Conservation (phyloP, 2,329 filamentous ascomycete genomes). For the Aspergillus proliferans region DNA sequence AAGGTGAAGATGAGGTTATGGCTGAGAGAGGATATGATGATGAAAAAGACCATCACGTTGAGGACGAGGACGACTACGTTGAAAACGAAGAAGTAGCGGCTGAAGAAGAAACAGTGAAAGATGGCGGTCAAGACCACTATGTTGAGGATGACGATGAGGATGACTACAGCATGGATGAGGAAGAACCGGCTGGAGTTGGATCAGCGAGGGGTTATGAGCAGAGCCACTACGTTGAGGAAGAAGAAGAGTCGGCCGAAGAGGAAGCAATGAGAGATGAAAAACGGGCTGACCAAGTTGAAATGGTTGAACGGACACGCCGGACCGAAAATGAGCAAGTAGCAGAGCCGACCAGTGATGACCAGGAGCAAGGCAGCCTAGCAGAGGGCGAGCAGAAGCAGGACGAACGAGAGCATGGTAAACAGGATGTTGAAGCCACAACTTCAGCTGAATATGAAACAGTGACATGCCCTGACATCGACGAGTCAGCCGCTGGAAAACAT, state of each 20-base stretch:
- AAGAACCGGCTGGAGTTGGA: background rate
- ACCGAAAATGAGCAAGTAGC: background rate
- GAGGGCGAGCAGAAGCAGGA: slow-evolving; percentile 1
- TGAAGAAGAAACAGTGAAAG: background rate
- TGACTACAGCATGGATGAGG: background rate
- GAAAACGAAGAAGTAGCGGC: background rate
- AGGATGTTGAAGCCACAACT: slow-evolving; percentile 3
- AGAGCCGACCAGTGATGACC: background rate
- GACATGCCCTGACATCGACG: background rate
- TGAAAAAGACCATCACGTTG: background rate
- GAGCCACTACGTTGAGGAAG: background rate
- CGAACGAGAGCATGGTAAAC: slow-evolving; percentile 5
- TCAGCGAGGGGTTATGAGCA: no score
- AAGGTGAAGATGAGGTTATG: background rate
- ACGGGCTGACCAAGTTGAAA: background rate
- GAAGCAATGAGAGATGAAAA: background rate
- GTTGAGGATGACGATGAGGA: background rate
- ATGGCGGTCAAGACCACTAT: no score
- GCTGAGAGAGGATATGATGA: background rate
- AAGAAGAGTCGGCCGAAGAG: background rate
- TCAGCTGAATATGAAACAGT: slow-evolving; percentile 3
- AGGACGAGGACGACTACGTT: background rate
- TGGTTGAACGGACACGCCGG: background rate
- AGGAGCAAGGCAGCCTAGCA: background rate
- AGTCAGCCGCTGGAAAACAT: background rate